Evolutionary conservation across 2,329 filamentous ascomycete species (phyloP).

Genomic region (Epichloe sibirici): DNA sequence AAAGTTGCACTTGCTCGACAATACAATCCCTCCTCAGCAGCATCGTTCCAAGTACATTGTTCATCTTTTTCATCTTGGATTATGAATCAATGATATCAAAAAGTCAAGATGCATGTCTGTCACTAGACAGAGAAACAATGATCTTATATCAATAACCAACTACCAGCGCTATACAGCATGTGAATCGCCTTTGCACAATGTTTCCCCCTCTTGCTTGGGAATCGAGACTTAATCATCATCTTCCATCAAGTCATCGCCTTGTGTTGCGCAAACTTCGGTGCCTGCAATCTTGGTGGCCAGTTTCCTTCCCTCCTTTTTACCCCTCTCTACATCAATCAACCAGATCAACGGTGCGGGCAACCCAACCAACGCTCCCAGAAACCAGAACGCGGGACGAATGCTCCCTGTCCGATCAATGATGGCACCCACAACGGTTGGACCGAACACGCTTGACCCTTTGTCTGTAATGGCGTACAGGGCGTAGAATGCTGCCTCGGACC

Average conservation of each 20-base stretch:
- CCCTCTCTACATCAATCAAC: conserved; percentile 72
- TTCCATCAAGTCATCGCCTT: conserved; percentile 1
- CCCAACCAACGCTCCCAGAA: conserved; percentile 73
- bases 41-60: too few relatives aligned
- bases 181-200: not conserved
- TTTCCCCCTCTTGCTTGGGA: not conserved
- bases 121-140: too few relatives aligned
- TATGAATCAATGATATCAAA: not conserved
- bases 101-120: not conserved
- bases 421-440: conserved; percentile 81
- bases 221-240: conserved; percentile 13
- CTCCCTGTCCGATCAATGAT: conserved; percentile 79
- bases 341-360: conserved; percentile 76
- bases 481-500: conserved; percentile 92
- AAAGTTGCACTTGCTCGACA: too few relatives aligned
- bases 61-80: too few relatives aligned
- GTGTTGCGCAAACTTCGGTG: conserved; percentile 23
- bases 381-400: conserved; percentile 83
- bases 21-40: too few relatives aligned
- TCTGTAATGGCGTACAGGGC: conserved; percentile 95
- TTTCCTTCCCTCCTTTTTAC: conserved; percentile 54
- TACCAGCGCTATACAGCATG: not conserved
- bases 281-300: conserved; percentile 50
- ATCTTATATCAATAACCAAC: not conserved
- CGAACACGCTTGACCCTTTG: conserved; percentile 89